Conservation (phyloP, 2,329 filamentous ascomycete genomes). For the Neonectria ditissima region DNA sequence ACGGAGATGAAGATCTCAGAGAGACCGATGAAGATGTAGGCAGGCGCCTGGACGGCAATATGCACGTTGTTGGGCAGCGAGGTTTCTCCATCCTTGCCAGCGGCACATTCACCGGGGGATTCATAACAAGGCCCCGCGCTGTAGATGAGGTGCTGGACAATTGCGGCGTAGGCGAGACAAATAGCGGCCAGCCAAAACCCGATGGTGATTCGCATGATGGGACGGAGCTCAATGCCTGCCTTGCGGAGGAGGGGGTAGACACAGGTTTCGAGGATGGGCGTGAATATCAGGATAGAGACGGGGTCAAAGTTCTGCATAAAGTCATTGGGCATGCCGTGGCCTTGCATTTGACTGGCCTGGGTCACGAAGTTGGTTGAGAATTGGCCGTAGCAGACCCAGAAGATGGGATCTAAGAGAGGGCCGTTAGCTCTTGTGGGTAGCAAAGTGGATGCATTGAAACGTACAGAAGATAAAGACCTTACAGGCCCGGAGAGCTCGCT, state of each 20-base stretch:
- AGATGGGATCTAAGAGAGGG: slow-evolving; percentile 63
- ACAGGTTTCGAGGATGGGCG: slow-evolving; percentile 70
- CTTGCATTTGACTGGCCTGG: slow-evolving; percentile 67
- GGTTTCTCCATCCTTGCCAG: slow-evolving; percentile 46
- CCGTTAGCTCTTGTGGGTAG: neutral
- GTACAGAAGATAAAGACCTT: slow-evolving; percentile 73
- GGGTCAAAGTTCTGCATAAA: slow-evolving; percentile 77
- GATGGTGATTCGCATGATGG: slow-evolving; percentile 73
- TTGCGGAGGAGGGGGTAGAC: slow-evolving; percentile 72
- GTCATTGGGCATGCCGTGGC: slow-evolving; percentile 77
- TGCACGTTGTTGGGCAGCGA: slow-evolving; percentile 59
- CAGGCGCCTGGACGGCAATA: slow-evolving; percentile 66
- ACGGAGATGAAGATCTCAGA: slow-evolving; percentile 74
- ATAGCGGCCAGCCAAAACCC: slow-evolving; percentile 69
- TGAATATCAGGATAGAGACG: slow-evolving; percentile 74
- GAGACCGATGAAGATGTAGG: slow-evolving; percentile 68
- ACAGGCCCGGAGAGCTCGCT: slow-evolving; percentile 74
- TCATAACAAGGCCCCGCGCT: slow-evolving; percentile 63
- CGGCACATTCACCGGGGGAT: slow-evolving; percentile 54
- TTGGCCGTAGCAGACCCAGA: slow-evolving; percentile 77
- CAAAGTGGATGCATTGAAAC: slow-evolving; percentile 7
- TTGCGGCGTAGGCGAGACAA: slow-evolving; percentile 69
- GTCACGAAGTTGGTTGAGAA: slow-evolving; percentile 76
- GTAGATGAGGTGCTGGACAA: slow-evolving; percentile 73
- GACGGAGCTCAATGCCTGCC: slow-evolving; percentile 69